Conservation (phyloP, 192 early-diverging fungal species). For the Coemansia nantahalensis region DNA sequence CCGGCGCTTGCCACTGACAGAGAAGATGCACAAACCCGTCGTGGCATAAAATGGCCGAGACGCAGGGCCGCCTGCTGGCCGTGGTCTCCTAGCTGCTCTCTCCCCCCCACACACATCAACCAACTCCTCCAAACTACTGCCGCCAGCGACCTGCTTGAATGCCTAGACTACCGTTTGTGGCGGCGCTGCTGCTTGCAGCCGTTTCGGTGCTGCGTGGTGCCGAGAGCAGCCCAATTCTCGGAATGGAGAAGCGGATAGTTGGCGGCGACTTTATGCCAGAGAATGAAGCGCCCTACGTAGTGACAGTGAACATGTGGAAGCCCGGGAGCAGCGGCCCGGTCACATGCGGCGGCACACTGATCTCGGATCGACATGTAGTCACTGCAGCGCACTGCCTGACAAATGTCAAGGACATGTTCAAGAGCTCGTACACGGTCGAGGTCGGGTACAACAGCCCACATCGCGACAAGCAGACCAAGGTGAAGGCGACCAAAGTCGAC, state of each 20-base stretch:
- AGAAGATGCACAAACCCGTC: too few species aligned
- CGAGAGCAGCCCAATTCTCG: too few species aligned
- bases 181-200: too few species aligned
- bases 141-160: too few species aligned
- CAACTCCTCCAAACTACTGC: too few species aligned
- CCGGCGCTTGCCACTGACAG: too few species aligned
- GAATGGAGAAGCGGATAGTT: slow-evolving; percentile 15
- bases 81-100: too few species aligned
- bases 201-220: too few species aligned
- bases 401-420: neutral
- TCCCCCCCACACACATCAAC: too few species aligned
- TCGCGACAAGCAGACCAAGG: slow-evolving; percentile 1
- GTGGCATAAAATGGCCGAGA: too few species aligned
- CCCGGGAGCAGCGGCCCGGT: neutral
- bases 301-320: neutral
- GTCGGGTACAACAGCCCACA: slow-evolving; percentile 15
- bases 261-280: slow-evolving; percentile 1
- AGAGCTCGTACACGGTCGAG: neutral
- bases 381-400: slow-evolving; percentile 26
- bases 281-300: slow-evolving; percentile 3
- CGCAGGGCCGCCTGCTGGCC: too few species aligned
- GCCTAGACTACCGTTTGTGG: too few species aligned
- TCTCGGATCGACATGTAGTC: slow-evolving; percentile 14
- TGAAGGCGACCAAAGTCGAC: slow-evolving; percentile 3
- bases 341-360: slow-evolving; percentile 20